Evolutionary conservation across 2,329 filamentous ascomycete species (phyloP).

Genomic region (Parastagonospora avenae): DNA sequence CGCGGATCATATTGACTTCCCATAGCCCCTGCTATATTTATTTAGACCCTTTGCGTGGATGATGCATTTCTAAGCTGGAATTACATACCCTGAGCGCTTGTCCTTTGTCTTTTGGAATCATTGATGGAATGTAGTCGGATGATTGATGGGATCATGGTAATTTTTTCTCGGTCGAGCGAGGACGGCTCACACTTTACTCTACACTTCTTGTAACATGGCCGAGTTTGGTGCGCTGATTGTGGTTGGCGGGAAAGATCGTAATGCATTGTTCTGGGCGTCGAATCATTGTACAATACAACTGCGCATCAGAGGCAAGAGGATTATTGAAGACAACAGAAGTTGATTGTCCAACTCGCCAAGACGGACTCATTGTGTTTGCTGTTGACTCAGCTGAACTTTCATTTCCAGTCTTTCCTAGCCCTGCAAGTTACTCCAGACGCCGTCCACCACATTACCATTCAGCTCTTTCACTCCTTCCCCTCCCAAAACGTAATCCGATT

Average conservation of each 20-base stretch:
- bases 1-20: slow-evolving; percentile 11
- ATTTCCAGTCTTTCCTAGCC: too few relatives aligned
- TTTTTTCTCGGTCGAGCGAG: slow-evolving; percentile 1
- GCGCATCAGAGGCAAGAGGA: background rate
- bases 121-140: slow-evolving; percentile 17
- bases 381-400: too few relatives aligned
- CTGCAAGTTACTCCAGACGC: too few relatives aligned
- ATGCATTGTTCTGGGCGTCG: slow-evolving; percentile 10
- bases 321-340: slow-evolving; percentile 1
- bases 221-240: slow-evolving; percentile 2
- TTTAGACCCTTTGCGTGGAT: slow-evolving; percentile 12
- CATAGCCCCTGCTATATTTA: slow-evolving; percentile 1
- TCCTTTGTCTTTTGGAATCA: background rate
- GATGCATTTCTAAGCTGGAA: slow-evolving; percentile 26
- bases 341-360: background rate
- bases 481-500: slow-evolving; percentile 6
- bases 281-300: slow-evolving; percentile 6
- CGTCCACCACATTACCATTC: too few relatives aligned
- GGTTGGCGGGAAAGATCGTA: background rate
- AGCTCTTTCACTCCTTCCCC: background rate
- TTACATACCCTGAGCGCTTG: slow-evolving; percentile 14
- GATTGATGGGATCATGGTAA: slow-evolving; percentile 16
- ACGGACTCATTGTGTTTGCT: background rate
- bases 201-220: slow-evolving; percentile 14
- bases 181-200: slow-evolving; percentile 5